A percentile compares a stretch with the other conserved stretches of the same genome.
These are phyloP conservation scores for Botrytis elliptica DNA, from an alignment of 2,329 filamentous ascomycete species.

Conservation along the genomic window DNA sequence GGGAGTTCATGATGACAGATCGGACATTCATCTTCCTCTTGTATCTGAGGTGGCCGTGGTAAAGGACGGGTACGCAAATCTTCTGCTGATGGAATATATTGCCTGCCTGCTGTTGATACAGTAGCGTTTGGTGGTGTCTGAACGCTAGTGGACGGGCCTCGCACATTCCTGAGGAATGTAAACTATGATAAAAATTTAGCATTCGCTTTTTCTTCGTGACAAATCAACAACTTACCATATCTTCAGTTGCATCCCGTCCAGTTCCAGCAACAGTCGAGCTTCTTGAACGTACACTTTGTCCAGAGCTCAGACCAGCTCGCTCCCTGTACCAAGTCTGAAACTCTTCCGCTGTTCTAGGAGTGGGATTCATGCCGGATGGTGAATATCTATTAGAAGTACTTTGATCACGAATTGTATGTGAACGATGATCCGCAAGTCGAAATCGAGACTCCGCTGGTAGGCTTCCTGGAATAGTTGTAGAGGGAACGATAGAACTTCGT, in stretches of 20 bases:
- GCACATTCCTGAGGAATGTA: slow-evolving; percentile 14
- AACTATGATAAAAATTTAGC: neutral
- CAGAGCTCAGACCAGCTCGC: neutral
- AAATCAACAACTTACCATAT: slow-evolving; percentile 18
- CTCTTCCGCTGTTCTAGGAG: slow-evolving; percentile 13
- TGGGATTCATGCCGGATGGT: neutral
- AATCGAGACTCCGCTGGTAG: slow-evolving; percentile 16
- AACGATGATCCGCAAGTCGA: slow-evolving; percentile 14
- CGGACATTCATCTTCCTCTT: slow-evolving; percentile 77
- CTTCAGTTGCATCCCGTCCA: slow-evolving; percentile 18
- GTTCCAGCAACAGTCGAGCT: slow-evolving; percentile 18
- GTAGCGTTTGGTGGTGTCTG: neutral
- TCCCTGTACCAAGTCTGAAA: slow-evolving; percentile 21
- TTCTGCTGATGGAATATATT: slow-evolving; percentile 21
- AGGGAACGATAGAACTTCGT: slow-evolving; percentile 16
- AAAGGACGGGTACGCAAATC: slow-evolving; percentile 23
- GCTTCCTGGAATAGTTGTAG: slow-evolving; percentile 4
- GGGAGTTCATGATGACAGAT: slow-evolving; percentile 73
- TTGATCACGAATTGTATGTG: slow-evolving; percentile 7
- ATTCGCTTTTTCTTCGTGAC: neutral
- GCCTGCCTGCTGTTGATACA: slow-evolving; percentile 6
- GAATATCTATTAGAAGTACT: neutral
- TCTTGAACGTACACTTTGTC: slow-evolving; percentile 13
- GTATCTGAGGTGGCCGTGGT: slow-evolving; percentile 44
- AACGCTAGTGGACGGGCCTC: slow-evolving; percentile 12